phyloP scores from a whole-genome alignment of 306 rosid species.

The Rosa multiflora region DNA sequence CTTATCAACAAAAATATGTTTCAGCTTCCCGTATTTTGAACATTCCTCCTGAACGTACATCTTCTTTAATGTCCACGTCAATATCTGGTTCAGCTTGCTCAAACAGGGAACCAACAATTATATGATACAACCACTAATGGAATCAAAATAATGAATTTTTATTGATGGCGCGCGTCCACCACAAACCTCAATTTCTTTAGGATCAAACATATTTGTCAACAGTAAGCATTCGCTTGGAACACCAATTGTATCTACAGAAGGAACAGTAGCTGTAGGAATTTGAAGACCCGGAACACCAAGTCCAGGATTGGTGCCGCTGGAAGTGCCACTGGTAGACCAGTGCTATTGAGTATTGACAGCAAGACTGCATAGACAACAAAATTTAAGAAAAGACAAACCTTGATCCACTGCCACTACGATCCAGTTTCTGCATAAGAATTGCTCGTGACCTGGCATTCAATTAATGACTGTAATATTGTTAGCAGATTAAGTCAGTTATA shows the following conservation, averaged over 20 bases:
- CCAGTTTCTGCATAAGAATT: conserved; percentile 90
- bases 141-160: neutral
- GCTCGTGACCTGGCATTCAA: conserved; percentile 90
- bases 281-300: conserved; percentile 60
- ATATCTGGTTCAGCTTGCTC: conserved; percentile 77
- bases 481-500: conserved; percentile 18
- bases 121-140: conserved; percentile 18
- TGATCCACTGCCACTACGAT: conserved; percentile 76
- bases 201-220: conserved; percentile 92
- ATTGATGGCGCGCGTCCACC: neutral
- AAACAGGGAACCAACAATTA: conserved; percentile 10
- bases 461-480: conserved; percentile 58
- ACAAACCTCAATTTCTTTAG: conserved; percentile 69
- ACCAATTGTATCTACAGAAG: conserved; percentile 64
- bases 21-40: conserved; percentile 72
- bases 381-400: conserved; percentile 47
- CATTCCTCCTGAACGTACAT: conserved; percentile 90
- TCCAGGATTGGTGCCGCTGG: conserved; percentile 44
- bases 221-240: conserved; percentile 86
- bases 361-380: conserved; percentile 47
- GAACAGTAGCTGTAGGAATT: conserved; percentile 42
- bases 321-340: conserved; percentile 49
- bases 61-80: conserved; percentile 88
- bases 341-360: conserved; percentile 45
- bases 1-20: conserved; percentile 80